These are phyloP conservation scores for Pyronema omphalodes DNA, from an alignment of 495 filamentous ascomycete genomes.

Conservation along the genomic window DNA sequence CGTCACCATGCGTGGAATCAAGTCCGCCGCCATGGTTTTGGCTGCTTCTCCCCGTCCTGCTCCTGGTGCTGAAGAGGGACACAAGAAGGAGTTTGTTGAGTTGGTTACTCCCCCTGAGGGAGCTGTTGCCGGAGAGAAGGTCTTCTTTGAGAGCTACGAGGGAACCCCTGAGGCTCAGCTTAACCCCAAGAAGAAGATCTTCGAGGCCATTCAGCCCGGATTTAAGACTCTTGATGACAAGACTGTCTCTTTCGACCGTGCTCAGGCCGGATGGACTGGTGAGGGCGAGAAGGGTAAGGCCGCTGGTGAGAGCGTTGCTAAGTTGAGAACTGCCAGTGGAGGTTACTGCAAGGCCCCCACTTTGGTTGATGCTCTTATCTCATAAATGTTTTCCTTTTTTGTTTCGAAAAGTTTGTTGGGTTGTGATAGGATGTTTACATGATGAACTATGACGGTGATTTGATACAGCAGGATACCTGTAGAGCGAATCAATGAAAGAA, in stretches of 20 bases:
- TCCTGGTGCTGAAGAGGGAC: conserved; percentile 59
- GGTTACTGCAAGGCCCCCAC: conserved; percentile 56
- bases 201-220: conserved; percentile 87
- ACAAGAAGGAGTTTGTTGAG: conserved; percentile 53
- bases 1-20: conserved; percentile 95
- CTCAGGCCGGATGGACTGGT: conserved; percentile 40
- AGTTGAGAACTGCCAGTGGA: conserved; percentile 50
- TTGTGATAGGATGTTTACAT: no score
- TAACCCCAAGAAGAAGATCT: conserved; percentile 98
- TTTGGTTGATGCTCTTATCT: conserved; percentile 51
- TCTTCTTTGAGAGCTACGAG: conserved; percentile 85
- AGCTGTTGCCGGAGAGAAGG: conserved; percentile 61
- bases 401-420: no score
- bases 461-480: no score
- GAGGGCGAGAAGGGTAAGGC: conserved; percentile 35
- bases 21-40: conserved; percentile 87
- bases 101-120: conserved; percentile 72
- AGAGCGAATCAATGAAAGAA: no score
- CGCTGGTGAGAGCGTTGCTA: conserved; percentile 45
- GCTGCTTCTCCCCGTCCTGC: conserved; percentile 67
- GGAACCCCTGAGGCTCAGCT: conserved; percentile 81
- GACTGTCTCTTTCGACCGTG: conserved; percentile 62
- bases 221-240: conserved; percentile 66
- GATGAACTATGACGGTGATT: no score
- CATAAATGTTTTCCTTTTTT: conserved; percentile 27